A percentile compares a stretch with the other conserved stretches of the same genome.
These are phyloP conservation scores for Dissophora globulifera DNA, from an alignment of 192 early-diverging fungal genomes.

Conservation along the genomic window DNA sequence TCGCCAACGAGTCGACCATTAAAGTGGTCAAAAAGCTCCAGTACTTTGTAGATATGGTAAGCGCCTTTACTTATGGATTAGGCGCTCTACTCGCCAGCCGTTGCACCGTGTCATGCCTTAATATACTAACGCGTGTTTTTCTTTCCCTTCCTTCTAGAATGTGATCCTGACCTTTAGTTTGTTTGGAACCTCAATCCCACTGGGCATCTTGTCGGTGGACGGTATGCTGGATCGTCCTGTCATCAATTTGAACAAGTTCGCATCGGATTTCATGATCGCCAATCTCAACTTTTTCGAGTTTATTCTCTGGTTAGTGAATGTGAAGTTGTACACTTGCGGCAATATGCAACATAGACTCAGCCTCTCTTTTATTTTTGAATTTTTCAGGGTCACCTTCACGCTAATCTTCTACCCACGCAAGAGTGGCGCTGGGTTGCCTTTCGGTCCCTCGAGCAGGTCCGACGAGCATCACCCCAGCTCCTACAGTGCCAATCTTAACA, in stretches of 20 bases:
- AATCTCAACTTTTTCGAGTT: constrained; percentile 52
- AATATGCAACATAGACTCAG: background rate
- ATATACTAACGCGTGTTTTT: background rate
- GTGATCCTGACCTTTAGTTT: constrained; percentile 37
- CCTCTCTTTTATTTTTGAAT: background rate
- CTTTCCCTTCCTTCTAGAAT: constrained; percentile 23
- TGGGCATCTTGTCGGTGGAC: constrained; percentile 34
- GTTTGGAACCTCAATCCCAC: constrained; percentile 21
- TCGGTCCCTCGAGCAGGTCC: too few species aligned
- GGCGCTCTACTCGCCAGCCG: too few species aligned
- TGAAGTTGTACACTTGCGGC: too few species aligned
- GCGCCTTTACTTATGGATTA: too few species aligned
- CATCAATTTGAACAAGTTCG: constrained; percentile 37
- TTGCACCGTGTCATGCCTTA: background rate
- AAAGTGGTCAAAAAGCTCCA: constrained; percentile 36
- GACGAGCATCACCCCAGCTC: too few species aligned
- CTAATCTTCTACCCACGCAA: constrained; percentile 51
- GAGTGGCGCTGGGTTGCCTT: constrained; percentile 15
- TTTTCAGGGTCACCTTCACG: constrained; percentile 34
- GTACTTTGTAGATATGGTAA: constrained; percentile 54
- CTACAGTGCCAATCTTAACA: too few species aligned
- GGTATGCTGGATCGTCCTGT: constrained; percentile 26
- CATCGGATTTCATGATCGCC: constrained; percentile 45
- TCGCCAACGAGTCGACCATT: constrained; percentile 31
- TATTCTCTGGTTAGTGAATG: constrained; percentile 45